Evolutionary conservation across 139 green algal species (phyloP).

Genomic region (Chlamydomonas sphaeroides): DNA sequence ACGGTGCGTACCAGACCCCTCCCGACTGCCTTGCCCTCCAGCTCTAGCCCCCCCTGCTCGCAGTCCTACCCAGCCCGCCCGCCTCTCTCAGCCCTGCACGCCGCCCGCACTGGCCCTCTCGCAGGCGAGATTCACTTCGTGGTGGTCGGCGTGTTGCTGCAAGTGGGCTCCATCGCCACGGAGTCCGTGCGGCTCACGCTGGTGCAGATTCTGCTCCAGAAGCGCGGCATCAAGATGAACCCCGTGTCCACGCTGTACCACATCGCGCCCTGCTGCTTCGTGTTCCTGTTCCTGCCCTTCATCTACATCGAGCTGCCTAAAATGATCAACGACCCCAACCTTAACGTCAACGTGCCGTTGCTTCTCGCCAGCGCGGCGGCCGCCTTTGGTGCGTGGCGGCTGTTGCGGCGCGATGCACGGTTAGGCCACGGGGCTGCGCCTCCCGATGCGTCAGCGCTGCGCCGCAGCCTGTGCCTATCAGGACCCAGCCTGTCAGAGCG

Average conservation of each 20-base stretch:
- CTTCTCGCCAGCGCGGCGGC: conserved; percentile 50
- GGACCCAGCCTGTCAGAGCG: no score
- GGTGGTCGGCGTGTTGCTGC: conserved; percentile 65
- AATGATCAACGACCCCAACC: conserved; percentile 64
- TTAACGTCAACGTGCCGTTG: conserved; percentile 55
- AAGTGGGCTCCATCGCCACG: conserved; percentile 59
- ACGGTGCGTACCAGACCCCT: conserved; percentile 54
- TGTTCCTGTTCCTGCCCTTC: conserved; percentile 73
- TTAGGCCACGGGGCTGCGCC: neutral
- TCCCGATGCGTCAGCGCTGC: no score
- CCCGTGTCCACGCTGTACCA: conserved; percentile 87
- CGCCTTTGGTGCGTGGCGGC: conserved; percentile 57
- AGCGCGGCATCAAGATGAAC: conserved; percentile 82
- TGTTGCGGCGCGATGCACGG: no score
- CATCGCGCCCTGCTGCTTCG: conserved; percentile 77
- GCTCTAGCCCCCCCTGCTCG: no score
- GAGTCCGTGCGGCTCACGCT: conserved; percentile 67
- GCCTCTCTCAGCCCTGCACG: no score
- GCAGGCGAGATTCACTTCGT: conserved; percentile 74
- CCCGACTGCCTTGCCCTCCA: no score
- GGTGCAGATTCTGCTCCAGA: conserved; percentile 86
- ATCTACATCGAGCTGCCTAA: conserved; percentile 68
- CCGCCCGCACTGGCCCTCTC: no score
- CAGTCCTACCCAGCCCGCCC: no score
- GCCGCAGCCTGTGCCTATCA: no score